A percentile compares a stretch with the other conserved stretches of the same genome.
phyloP scores from a whole-genome alignment of 495 filamentous ascomycete genomes.

The Trichoderma gamsii region DNA sequence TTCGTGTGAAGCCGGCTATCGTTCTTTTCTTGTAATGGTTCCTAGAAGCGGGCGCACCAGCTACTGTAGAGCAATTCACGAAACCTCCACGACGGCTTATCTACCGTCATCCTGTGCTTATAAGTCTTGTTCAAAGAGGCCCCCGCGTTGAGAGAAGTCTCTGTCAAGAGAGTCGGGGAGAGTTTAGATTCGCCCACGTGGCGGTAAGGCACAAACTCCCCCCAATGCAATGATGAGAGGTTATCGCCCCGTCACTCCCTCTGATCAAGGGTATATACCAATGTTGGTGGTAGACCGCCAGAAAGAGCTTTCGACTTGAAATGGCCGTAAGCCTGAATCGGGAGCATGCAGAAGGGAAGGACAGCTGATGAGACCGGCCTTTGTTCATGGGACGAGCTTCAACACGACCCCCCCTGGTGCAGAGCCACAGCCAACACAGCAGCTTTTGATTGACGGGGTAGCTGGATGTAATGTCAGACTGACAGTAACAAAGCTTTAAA shows the following conservation, averaged over 20 bases:
- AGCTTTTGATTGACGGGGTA: background rate
- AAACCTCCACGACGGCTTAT: conserved; percentile 5
- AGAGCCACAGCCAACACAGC: background rate
- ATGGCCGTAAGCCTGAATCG: background rate
- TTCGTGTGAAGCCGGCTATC: background rate
- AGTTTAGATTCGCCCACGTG: conserved; percentile 4
- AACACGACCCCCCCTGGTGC: background rate
- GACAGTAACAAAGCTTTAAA: background rate
- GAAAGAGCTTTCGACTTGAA: background rate
- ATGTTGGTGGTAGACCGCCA: background rate
- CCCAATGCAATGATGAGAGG: conserved; percentile 6
- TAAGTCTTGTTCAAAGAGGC: background rate
- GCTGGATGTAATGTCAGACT: conserved; percentile 11
- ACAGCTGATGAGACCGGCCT: conserved; percentile 1
- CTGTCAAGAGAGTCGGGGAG: conserved; percentile 1
- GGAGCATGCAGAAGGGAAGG: conserved; percentile 11
- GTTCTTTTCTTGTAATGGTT: conserved; percentile 1
- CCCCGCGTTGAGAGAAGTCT: background rate
- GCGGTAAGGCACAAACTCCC: conserved; percentile 11
- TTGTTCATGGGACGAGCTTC: background rate
- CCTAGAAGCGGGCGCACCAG: background rate
- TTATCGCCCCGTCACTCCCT: conserved; percentile 12
- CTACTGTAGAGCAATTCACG: conserved; percentile 2
- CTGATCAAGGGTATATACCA: background rate
- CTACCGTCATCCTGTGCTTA: conserved; percentile 10